Conservation (phyloP, 495 filamentous ascomycete species). For the Amniculicola lignicola region DNA sequence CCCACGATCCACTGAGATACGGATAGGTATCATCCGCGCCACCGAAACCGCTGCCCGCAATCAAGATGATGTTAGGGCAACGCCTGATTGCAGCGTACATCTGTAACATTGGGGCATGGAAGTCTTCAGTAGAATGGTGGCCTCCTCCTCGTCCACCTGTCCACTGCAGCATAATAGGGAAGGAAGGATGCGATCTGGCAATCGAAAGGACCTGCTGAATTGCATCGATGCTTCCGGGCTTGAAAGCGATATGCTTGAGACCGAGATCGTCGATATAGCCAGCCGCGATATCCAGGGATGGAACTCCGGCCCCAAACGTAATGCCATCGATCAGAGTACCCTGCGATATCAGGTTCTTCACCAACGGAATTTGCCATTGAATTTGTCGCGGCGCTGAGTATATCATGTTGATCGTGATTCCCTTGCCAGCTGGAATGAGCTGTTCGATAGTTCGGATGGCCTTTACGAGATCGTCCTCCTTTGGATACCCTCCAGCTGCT, state of each 20-base stretch:
- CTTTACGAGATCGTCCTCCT: slow-evolving; percentile 31
- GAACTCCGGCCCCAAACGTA: slow-evolving; percentile 52
- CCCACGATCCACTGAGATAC: slow-evolving; percentile 50
- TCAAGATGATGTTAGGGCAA: slow-evolving; percentile 48
- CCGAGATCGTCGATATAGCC: slow-evolving; percentile 50
- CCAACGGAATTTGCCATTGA: slow-evolving; percentile 41
- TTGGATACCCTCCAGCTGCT: slow-evolving; percentile 43
- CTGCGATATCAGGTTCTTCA: slow-evolving; percentile 33
- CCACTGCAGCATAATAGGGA: slow-evolving; percentile 53
- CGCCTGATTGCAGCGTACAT: slow-evolving; percentile 48
- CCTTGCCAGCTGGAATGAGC: slow-evolving; percentile 38
- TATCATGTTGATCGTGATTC: slow-evolving; percentile 45
- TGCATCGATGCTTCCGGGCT: slow-evolving; percentile 47
- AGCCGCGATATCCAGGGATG: slow-evolving; percentile 49
- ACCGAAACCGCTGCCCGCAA: slow-evolving; percentile 53
- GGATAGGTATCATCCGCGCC: slow-evolving; percentile 48
- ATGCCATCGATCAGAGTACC: slow-evolving; percentile 43
- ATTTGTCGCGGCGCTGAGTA: slow-evolving; percentile 44
- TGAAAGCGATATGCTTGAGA: slow-evolving; percentile 51
- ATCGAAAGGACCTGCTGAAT: slow-evolving; percentile 51
- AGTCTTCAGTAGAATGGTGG: slow-evolving; percentile 54
- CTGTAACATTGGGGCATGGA: slow-evolving; percentile 48
- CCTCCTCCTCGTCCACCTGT: slow-evolving; percentile 53
- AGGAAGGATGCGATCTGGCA: slow-evolving; percentile 47
- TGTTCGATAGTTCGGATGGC: slow-evolving; percentile 39